Evolutionary conservation across 1,284 basidiomycete genomes (phyloP).

Genomic region (Sporisorium reilianum): DNA sequence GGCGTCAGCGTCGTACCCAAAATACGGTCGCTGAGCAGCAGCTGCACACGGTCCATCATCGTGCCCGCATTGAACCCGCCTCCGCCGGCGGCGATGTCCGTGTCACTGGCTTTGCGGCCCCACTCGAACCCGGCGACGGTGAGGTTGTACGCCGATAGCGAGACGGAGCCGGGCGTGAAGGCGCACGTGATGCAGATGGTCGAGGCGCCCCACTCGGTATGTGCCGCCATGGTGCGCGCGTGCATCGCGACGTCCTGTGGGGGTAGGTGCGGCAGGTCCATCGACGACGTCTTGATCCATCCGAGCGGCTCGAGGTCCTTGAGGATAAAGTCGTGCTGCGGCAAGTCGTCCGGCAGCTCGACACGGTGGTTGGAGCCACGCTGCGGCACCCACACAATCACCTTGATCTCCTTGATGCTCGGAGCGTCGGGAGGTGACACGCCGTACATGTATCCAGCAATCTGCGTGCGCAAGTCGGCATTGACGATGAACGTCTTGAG

Average conservation of each 20-base stretch:
- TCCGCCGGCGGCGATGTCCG: constrained; percentile 75
- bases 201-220: constrained; percentile 92
- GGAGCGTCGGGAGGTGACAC: constrained; percentile 93
- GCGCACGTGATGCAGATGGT: constrained; percentile 94
- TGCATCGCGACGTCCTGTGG: constrained; percentile 95
- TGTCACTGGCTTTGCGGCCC: constrained; percentile 88
- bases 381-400: constrained; percentile 94
- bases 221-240: constrained; percentile 94
- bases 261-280: constrained; percentile 75
- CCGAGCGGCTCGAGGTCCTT: constrained; percentile 94
- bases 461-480: constrained; percentile 94
- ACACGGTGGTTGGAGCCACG: constrained; percentile 93
- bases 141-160: constrained; percentile 89
- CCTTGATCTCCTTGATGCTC: constrained; percentile 98
- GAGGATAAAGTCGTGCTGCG: constrained; percentile 91
- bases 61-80: constrained; percentile 84
- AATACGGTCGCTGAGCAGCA: constrained; percentile 85
- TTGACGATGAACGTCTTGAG: constrained; percentile 93
- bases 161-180: constrained; percentile 97
- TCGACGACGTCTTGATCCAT: constrained; percentile 94
- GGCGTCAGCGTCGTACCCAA: constrained; percentile 67
- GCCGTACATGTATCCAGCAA: constrained; percentile 94
- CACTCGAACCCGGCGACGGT: constrained; percentile 95
- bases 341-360: constrained; percentile 85
- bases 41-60: constrained; percentile 96